A percentile compares a stretch with the other conserved stretches of the same genome.
phyloP scores from a whole-genome alignment of 441 rosid genomes.

The Gossypium davidsonii region DNA sequence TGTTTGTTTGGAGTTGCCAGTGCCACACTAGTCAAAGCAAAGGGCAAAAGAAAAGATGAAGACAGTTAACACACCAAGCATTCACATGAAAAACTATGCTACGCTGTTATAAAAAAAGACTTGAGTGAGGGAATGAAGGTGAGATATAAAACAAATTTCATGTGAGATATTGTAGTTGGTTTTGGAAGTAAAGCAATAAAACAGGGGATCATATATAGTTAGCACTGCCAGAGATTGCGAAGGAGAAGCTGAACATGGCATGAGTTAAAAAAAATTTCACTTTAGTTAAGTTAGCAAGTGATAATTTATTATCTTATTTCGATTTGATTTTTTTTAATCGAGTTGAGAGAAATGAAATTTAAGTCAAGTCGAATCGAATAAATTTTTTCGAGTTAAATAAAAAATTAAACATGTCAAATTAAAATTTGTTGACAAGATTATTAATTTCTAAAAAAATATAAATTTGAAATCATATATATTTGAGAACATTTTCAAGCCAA shows the following conservation, averaged over 20 bases:
- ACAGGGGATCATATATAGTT: constrained; percentile 18
- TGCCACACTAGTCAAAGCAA: not conserved
- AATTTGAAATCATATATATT: too few relatives aligned
- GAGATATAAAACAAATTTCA: not conserved
- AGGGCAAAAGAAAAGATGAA: not conserved
- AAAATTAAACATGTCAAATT: too few relatives aligned
- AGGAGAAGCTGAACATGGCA: not conserved
- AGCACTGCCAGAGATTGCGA: constrained; percentile 10
- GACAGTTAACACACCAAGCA: not conserved
- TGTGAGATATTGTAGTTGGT: not conserved
- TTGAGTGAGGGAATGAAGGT: not conserved
- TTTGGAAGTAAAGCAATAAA: constrained; percentile 14
- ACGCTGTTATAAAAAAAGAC: not conserved
- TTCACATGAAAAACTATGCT: constrained; percentile 3
- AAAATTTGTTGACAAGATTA: too few relatives aligned
- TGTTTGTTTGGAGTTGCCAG: constrained; percentile 1
- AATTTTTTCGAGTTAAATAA: too few relatives aligned
- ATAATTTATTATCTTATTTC: too few relatives aligned
- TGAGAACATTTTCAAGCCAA: too few relatives aligned
- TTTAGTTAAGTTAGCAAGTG: too few relatives aligned
- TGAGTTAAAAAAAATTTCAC: not conserved
- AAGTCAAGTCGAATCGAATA: too few relatives aligned
- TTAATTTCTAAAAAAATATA: too few relatives aligned
- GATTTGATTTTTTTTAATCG: too few relatives aligned
- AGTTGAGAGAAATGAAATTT: too few relatives aligned